These are phyloP conservation scores for Solanum virginianum DNA, from an alignment of 257 asterid genomes.

Conservation along the genomic window DNA sequence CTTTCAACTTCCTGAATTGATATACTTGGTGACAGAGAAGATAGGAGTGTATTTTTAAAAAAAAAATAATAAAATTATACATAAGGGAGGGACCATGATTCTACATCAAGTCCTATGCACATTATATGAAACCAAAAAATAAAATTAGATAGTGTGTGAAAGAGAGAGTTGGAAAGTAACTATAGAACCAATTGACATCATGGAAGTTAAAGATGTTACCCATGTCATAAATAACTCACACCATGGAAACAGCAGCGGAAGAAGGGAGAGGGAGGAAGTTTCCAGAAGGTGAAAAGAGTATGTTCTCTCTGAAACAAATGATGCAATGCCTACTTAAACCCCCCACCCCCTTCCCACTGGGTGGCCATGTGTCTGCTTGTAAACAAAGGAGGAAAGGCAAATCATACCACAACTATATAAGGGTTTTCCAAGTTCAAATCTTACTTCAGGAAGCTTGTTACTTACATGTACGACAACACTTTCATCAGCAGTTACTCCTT, in stretches of 20 bases:
- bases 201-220: not conserved
- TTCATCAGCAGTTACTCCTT: slow-evolving; percentile 95
- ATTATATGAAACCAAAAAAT: not conserved
- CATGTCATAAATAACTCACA: not conserved
- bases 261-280: not conserved
- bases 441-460: not conserved
- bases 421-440: not conserved
- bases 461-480: slow-evolving; percentile 85
- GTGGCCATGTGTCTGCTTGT: not conserved
- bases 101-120: not conserved
- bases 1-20: slow-evolving; percentile 13
- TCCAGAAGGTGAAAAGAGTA: not conserved
- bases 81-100: not conserved
- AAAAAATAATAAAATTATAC: not conserved
- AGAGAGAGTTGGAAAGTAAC: not conserved
- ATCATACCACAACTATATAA: not conserved
- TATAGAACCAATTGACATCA: not conserved
- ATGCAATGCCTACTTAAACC: not conserved
- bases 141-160: not conserved
- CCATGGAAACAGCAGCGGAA: not conserved
- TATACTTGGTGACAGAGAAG: not conserved
- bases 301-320: not conserved
- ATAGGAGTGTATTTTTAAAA: not conserved
- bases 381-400: not conserved
- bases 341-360: not conserved